Conservation (phyloP, 805 yeast genomes). For the Saccharomycopsis lassenensis region DNA sequence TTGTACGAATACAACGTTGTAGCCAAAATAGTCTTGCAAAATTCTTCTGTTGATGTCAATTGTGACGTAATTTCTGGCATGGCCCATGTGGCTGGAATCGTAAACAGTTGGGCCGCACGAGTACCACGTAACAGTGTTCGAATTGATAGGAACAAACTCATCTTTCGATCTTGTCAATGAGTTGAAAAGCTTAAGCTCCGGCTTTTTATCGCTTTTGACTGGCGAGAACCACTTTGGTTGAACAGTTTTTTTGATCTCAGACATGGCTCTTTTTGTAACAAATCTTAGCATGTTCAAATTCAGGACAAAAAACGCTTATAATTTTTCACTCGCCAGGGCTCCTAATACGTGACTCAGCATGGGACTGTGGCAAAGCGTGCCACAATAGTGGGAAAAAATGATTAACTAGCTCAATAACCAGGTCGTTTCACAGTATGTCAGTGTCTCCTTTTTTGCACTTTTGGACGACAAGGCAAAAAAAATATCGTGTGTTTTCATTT, state of each 20-base stretch:
- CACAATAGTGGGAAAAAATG: too few relatives aligned
- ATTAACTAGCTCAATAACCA: too few relatives aligned
- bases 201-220: constrained; percentile 20
- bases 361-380: too few relatives aligned
- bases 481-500: too few relatives aligned
- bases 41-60: constrained; percentile 89
- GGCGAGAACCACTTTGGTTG: constrained; percentile 43
- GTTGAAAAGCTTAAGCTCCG: constrained; percentile 60
- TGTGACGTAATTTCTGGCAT: constrained; percentile 93
- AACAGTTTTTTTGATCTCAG: constrained; percentile 24
- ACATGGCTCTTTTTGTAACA: constrained; percentile 21
- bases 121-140: constrained; percentile 76
- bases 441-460: too few relatives aligned
- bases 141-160: constrained; percentile 59
- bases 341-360: too few relatives aligned
- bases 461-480: too few relatives aligned
- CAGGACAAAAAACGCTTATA: too few relatives aligned
- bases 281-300: too few relatives aligned
- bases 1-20: constrained; percentile 79
- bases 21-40: constrained; percentile 84
- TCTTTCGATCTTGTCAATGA: constrained; percentile 75
- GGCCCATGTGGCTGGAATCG: constrained; percentile 96
- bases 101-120: constrained; percentile 98
- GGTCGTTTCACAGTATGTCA: too few relatives aligned
- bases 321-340: too few relatives aligned